Evolutionary conservation across 106 monocot species (phyloP).

Genomic region (Dioscorea dumetorum): DNA sequence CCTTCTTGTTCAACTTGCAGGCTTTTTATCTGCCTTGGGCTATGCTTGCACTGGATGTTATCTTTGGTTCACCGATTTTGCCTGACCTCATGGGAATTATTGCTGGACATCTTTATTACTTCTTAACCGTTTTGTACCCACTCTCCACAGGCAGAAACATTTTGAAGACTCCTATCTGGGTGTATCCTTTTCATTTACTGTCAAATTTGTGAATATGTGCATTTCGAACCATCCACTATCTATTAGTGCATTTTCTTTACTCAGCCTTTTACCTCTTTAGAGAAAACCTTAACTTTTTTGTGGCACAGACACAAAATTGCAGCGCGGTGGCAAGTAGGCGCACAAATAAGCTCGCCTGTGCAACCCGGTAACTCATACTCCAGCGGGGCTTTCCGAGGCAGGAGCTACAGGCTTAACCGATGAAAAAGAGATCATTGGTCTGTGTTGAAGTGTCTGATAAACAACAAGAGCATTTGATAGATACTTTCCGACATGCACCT

Average conservation of each 20-base stretch:
- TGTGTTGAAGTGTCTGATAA: not conserved
- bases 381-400: conserved; percentile 45
- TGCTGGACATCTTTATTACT: conserved; percentile 90
- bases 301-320: conserved; percentile 54
- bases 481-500: no score
- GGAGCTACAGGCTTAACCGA: conserved; percentile 65
- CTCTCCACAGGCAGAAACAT: conserved; percentile 66
- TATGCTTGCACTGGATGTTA: conserved; percentile 79
- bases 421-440: not conserved
- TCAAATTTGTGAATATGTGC: not conserved
- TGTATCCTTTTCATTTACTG: conserved; percentile 74
- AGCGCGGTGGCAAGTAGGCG: conserved; percentile 27
- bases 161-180: conserved; percentile 75
- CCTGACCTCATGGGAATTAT: conserved; percentile 86
- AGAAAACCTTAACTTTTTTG: conserved; percentile 27
- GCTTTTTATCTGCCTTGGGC: conserved; percentile 96
- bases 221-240: not conserved
- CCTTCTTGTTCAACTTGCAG: conserved; percentile 17
- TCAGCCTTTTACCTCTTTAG: not conserved
- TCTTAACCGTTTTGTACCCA: conserved; percentile 78
- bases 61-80: conserved; percentile 71
- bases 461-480: no score
- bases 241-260: not conserved
- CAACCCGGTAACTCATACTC: conserved; percentile 6
- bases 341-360: conserved; percentile 24